These are phyloP conservation scores for Tetracladium marchalianum DNA, from an alignment of 495 filamentous ascomycete genomes.

Conservation along the genomic window DNA sequence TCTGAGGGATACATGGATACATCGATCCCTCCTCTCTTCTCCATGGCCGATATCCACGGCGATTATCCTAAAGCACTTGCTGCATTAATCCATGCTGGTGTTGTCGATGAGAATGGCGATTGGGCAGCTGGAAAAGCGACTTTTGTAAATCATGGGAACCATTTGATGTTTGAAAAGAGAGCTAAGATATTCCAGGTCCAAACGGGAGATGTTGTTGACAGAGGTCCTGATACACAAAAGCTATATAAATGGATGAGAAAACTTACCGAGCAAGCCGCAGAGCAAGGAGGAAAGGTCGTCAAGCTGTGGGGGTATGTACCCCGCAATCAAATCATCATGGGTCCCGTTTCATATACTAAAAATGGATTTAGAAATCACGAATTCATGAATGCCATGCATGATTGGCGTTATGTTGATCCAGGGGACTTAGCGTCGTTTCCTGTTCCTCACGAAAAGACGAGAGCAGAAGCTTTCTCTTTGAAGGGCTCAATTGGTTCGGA, in stretches of 20 bases:
- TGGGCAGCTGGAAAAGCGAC: conserved; percentile 3
- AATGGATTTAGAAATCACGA: conserved; percentile 2
- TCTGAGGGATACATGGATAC: conserved; percentile 1
- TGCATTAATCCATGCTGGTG: conserved; percentile 3
- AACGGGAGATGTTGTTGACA: conserved; percentile 4
- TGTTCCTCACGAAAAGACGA: conserved; percentile 1
- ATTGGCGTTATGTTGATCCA: conserved; percentile 5
- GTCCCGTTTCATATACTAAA: background rate
- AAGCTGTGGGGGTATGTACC: conserved; percentile 3
- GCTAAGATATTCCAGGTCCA: conserved; percentile 1
- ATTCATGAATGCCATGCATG: conserved; percentile 7
- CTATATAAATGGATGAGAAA: conserved; percentile 4
- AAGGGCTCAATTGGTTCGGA: conserved; percentile 5
- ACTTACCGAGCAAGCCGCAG: conserved; percentile 1
- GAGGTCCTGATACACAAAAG: conserved; percentile 4
- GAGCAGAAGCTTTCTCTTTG: background rate
- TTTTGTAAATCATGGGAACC: background rate
- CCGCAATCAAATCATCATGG: background rate
- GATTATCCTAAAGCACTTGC: conserved; percentile 3
- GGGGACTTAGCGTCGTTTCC: conserved; percentile 1
- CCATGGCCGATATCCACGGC: conserved; percentile 4
- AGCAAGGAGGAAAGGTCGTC: conserved; percentile 4
- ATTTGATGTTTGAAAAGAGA: background rate
- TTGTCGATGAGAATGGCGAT: conserved; percentile 2
- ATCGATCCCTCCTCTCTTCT: conserved; percentile 2